Evolutionary conservation across 2,329 filamentous ascomycete genomes (phyloP), one percentile per base, ranked within the genome.

Genomic region (Aureobasidium sp.): DNA sequence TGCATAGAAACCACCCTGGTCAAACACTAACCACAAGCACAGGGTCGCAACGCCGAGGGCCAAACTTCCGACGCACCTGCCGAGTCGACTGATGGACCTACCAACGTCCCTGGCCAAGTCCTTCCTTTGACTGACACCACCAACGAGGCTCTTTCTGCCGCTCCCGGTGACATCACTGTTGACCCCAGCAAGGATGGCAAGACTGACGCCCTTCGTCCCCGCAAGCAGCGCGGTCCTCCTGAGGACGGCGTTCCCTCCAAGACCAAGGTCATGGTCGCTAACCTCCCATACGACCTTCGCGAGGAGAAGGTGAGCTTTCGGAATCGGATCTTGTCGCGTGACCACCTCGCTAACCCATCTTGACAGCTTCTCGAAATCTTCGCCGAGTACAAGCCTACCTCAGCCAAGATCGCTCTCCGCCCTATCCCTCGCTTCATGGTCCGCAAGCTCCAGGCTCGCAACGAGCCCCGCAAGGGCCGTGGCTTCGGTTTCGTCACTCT

Each of bases 231-330:
- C 77, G 94, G 94, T 66, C 94, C 94, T 67, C 94, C 94, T 64
- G 93, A 96, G 77, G 93, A 99, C 75, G 94, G 94, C 69, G 90
- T 99, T 73, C 88, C 94, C 68, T 97, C 93, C 78, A 97, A 97
- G 88, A 97, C 90, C 78, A 99, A 99, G 89, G 91, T 99, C 79
- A 99, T 99, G 94, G 94, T 99, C 73, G 94, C 94, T 73, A 99
- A 99, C 83, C 86, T 99, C 66, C 94, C 94, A 59, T 99, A 99
- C 75, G 93, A 99, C 80, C 85, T 97, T 77, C 93, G 88, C 71
- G 94, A 99, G 82, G 92, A 97, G 73, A 95, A 93, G 86, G 93
- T 96, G 79, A 68, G 82, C 73, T 60, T 63, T 54, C 39, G 21
- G 25, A 14, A 21, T 27, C 10, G 6, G 10, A 27, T 14, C 16